Conservation (phyloP, 148 eudicot species). For the Cornus suecica region DNA sequence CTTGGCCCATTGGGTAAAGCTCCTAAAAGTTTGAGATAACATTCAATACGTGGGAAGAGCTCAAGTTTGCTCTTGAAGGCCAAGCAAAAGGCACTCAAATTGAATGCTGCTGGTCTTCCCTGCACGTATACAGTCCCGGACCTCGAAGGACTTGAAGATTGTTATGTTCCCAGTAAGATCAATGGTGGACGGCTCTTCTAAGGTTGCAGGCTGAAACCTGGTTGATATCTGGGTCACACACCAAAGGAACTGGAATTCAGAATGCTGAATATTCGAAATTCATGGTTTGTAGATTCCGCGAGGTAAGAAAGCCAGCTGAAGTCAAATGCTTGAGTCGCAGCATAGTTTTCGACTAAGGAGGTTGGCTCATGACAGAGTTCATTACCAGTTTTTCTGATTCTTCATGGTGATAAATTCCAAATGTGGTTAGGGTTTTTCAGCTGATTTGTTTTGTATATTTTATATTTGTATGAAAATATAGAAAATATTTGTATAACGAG, state of each 20-base stretch:
- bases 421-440: not conserved
- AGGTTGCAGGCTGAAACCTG: not conserved
- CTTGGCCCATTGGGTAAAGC: not conserved
- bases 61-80: not conserved
- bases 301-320: not conserved
- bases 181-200: not conserved
- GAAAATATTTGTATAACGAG: not conserved
- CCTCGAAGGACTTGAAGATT: not conserved
- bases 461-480: not conserved
- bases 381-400: not conserved
- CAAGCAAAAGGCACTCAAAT: not conserved
- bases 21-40: not conserved
- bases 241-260: constrained; percentile 1
- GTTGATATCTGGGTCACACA: not conserved
- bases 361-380: not conserved
- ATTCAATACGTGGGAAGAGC: not conserved
- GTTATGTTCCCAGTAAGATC: not conserved
- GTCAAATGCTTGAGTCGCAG: not conserved
- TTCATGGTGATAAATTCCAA: not conserved
- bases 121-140: constrained; percentile 1
- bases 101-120: not conserved
- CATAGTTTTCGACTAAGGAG: not conserved
- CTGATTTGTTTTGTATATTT: not conserved
- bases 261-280: not conserved
- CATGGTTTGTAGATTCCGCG: not conserved